Conservation (phyloP, 441 rosid genomes). For the Cnidoscolus chayamansa region DNA sequence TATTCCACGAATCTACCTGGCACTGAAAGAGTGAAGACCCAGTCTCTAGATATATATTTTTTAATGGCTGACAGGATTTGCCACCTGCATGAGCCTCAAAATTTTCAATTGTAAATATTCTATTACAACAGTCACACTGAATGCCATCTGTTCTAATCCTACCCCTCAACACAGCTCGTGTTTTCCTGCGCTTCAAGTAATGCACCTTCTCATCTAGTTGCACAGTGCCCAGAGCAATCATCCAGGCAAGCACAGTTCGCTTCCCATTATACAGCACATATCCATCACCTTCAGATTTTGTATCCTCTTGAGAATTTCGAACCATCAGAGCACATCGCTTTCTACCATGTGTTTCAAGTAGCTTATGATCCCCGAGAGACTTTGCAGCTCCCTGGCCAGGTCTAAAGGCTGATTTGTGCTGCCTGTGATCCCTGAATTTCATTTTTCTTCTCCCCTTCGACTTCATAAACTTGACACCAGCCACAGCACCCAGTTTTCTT, state of each 20-base stretch:
- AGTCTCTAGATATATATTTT: constrained; percentile 60
- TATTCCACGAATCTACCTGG: constrained; percentile 67
- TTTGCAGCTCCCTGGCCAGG: constrained; percentile 23
- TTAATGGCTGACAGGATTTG: constrained; percentile 42
- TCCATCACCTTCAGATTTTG: constrained; percentile 43
- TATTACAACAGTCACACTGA: constrained; percentile 69
- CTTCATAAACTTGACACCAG: constrained; percentile 23
- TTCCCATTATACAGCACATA: constrained; percentile 72
- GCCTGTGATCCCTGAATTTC: constrained; percentile 22
- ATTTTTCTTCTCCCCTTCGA: constrained; percentile 31
- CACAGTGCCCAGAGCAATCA: constrained; percentile 69
- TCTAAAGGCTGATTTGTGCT: constrained; percentile 25
- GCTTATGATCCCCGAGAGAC: constrained; percentile 42
- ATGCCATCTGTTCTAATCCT: constrained; percentile 63
- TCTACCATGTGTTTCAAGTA: constrained; percentile 47
- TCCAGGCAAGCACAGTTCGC: constrained; percentile 77
- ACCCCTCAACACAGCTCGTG: constrained; percentile 42
- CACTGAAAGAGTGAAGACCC: constrained; percentile 71
- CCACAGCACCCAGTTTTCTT: constrained; percentile 21
- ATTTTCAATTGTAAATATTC: constrained; percentile 45
- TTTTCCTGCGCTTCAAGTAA: constrained; percentile 38
- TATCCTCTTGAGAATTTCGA: constrained; percentile 56
- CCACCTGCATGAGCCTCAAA: constrained; percentile 75
- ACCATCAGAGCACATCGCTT: constrained; percentile 59
- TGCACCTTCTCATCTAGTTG: constrained; percentile 58